Conservation (phyloP, 371 early-diverging fungal species). For the Funneliformis caledonium region DNA sequence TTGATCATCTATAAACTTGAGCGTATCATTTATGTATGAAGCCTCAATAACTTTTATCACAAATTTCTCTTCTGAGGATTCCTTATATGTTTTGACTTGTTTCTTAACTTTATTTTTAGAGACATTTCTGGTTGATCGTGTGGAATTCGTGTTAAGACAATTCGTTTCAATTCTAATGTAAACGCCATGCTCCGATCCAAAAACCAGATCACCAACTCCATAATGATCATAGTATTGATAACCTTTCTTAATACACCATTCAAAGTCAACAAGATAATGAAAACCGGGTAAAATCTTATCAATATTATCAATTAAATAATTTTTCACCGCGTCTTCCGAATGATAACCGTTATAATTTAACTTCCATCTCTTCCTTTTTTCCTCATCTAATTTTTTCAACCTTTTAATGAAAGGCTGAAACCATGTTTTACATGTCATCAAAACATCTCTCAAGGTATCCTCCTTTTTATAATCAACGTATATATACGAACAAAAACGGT, state of each 20-base stretch:
- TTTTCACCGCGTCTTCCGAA: neutral
- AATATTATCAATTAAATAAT: conserved; percentile 21
- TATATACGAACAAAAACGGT: neutral
- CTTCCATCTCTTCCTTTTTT: neutral
- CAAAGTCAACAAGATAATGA: conserved; percentile 21
- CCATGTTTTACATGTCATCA: neutral
- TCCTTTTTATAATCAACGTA: neutral
- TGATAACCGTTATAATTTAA: neutral
- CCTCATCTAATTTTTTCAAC: neutral
- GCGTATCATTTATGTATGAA: conserved; percentile 46
- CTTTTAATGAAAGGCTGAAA: neutral
- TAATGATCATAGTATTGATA: neutral
- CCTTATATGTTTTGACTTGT: conserved; percentile 1
- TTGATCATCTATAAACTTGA: neutral
- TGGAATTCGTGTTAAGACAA: neutral
- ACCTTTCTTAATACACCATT: conserved; percentile 19
- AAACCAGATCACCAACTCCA: conserved; percentile 16
- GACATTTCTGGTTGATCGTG: neutral
- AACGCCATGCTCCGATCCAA: conserved; percentile 27
- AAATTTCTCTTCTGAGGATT: conserved; percentile 14
- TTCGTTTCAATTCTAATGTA: conserved; percentile 32
- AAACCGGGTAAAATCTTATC: conserved; percentile 5
- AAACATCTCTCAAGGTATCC: neutral
- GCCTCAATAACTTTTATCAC: conserved; percentile 53
- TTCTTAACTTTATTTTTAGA: neutral